Conservation (phyloP, 1,139 yeast species). For the Saccharomyces pastorianus region DNA sequence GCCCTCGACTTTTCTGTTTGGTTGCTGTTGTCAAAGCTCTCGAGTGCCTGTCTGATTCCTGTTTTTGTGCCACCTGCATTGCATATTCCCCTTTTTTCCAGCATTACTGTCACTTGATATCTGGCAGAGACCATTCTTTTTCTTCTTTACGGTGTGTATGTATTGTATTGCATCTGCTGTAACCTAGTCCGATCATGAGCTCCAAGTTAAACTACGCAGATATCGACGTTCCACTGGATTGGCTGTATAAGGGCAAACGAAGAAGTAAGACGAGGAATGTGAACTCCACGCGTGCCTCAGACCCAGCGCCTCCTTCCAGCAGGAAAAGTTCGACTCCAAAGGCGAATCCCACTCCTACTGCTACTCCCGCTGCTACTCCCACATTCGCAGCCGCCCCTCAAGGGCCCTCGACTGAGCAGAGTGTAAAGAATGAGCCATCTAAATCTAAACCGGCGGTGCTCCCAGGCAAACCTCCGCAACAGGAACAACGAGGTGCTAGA, state of each 20-base stretch:
- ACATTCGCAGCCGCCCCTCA: neutral
- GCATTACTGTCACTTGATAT: neutral
- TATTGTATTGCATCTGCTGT: neutral
- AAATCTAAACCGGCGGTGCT: neutral
- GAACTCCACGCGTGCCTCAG: neutral
- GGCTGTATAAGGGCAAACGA: conserved; percentile 28
- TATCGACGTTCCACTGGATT: conserved; percentile 26
- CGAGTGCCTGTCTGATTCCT: neutral
- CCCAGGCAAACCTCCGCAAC: neutral
- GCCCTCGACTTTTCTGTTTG: neutral
- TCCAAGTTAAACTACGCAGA: conserved; percentile 7
- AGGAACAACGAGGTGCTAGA: neutral
- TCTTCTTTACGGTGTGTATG: neutral
- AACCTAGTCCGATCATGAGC: neutral
- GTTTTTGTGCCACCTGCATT: neutral
- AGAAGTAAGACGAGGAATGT: conserved; percentile 2
- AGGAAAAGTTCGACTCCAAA: no score
- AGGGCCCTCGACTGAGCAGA: neutral
- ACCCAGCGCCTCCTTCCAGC: no score
- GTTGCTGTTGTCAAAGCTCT: neutral
- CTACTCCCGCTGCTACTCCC: neutral
- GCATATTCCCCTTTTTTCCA: neutral
- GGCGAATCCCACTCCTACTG: neutral
- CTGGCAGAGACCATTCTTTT: neutral
- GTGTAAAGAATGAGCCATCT: neutral